phyloP scores from a whole-genome alignment of 75 land plant species.

The Cupressus sempervirens region DNA sequence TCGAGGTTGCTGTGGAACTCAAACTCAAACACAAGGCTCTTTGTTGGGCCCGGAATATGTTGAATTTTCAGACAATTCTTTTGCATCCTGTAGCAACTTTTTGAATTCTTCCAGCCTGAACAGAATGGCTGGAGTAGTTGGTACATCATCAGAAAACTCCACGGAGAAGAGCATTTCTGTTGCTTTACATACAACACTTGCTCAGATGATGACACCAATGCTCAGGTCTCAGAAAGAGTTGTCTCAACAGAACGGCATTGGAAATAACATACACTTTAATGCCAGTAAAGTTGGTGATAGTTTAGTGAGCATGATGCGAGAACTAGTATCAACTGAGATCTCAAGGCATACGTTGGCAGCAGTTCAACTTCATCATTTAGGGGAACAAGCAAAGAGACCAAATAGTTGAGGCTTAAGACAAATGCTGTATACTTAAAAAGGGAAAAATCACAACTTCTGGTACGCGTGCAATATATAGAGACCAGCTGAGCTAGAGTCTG shows the following conservation, averaged over 20 bases:
- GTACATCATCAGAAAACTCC: not conserved
- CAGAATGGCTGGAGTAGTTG: constrained; percentile 2
- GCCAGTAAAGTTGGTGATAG: constrained; percentile 10
- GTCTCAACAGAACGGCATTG: not conserved
- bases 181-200: constrained; percentile 27
- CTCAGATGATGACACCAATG: constrained; percentile 29
- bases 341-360: constrained; percentile 21
- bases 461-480: not conserved
- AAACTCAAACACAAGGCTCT: constrained; percentile 21
- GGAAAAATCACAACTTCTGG: not conserved
- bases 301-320: constrained; percentile 33
- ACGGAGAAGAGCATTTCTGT: constrained; percentile 7
- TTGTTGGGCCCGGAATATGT: constrained; percentile 77
- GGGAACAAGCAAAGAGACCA: constrained; percentile 11
- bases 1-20: constrained; percentile 54
- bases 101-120: not conserved
- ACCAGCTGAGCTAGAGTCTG: not conserved
- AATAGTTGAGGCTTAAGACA: not conserved
- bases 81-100: constrained; percentile 33
- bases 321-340: constrained; percentile 37
- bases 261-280: not conserved
- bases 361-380: constrained; percentile 6
- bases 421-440: not conserved
- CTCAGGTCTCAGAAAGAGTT: constrained; percentile 20
- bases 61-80: constrained; percentile 51